These are phyloP conservation scores for Cadophora malorum DNA, from an alignment of 2,329 filamentous ascomycete genomes.

Conservation along the genomic window DNA sequence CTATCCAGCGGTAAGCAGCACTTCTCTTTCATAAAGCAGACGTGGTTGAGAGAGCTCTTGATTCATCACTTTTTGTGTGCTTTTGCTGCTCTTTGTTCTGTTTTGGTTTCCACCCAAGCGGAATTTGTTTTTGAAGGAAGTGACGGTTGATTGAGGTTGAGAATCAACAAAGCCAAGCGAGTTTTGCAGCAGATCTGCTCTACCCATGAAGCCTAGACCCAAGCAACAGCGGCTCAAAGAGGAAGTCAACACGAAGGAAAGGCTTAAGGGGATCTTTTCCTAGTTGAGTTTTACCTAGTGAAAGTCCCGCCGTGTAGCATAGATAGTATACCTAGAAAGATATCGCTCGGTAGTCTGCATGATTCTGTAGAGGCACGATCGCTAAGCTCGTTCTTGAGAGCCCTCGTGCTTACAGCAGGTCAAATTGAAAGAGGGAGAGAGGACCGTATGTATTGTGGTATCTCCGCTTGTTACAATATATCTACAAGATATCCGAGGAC, in stretches of 20 bases:
- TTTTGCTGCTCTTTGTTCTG: neutral
- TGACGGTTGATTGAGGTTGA: neutral
- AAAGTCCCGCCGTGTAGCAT: too few relatives aligned
- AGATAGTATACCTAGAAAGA: too few relatives aligned
- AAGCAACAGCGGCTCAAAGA: too few relatives aligned
- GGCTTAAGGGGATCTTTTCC: too few relatives aligned
- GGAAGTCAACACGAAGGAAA: too few relatives aligned
- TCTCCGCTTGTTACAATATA: constrained; percentile 33
- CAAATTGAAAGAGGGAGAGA: neutral
- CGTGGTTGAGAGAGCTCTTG: neutral
- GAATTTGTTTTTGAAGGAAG: neutral
- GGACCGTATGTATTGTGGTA: constrained; percentile 27
- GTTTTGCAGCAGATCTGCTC: neutral
- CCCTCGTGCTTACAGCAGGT: neutral
- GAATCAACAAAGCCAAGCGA: neutral
- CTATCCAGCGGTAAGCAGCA: neutral
- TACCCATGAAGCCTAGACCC: too few relatives aligned
- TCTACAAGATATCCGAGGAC: constrained; percentile 29
- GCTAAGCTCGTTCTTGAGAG: neutral
- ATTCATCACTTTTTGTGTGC: neutral
- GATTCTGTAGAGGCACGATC: neutral
- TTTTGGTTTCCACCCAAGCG: neutral
- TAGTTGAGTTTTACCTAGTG: too few relatives aligned
- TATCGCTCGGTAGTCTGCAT: neutral
- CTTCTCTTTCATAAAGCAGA: neutral